Evolutionary conservation across 805 yeast genomes (phyloP).

Genomic region (Yarrowia keelungensis): DNA sequence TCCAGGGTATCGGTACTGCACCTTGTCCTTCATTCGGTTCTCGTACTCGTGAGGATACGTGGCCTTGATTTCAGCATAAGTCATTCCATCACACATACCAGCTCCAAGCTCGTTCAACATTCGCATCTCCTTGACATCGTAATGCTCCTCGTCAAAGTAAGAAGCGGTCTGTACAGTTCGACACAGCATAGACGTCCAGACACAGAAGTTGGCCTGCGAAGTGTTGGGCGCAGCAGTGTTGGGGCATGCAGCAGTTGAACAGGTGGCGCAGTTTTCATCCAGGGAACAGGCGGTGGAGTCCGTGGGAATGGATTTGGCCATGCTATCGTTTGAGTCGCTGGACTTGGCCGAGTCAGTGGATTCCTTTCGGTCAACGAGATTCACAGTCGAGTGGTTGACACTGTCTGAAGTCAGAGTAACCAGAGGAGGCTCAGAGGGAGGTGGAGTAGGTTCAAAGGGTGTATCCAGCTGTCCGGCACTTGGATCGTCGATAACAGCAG

Average conservation of each 20-base stretch:
- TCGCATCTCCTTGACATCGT: slow-evolving; percentile 84
- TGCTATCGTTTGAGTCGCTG: slow-evolving; percentile 9
- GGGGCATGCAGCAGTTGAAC: neutral
- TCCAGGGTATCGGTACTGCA: slow-evolving; percentile 92
- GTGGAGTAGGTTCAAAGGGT: slow-evolving; percentile 10
- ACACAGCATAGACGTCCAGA: slow-evolving; percentile 89
- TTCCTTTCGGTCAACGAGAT: slow-evolving; percentile 10
- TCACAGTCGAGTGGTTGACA: slow-evolving; percentile 11
- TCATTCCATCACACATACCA: slow-evolving; percentile 90
- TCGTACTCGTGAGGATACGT: slow-evolving; percentile 79
- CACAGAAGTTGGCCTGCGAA: slow-evolving; percentile 78
- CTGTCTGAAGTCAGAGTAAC: slow-evolving; percentile 15
- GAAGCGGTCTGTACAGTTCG: slow-evolving; percentile 81
- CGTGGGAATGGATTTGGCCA: slow-evolving; percentile 4
- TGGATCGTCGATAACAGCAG: neutral
- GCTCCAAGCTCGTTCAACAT: slow-evolving; percentile 95
- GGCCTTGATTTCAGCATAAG: slow-evolving; percentile 82
- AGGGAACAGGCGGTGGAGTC: neutral
- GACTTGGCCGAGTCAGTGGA: slow-evolving; percentile 13
- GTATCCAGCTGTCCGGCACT: neutral
- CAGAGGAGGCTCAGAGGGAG: neutral
- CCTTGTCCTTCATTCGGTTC: slow-evolving; percentile 75
- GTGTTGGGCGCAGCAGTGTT: slow-evolving; percentile 44
- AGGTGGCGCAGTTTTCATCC: slow-evolving; percentile 10
- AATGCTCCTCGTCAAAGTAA: slow-evolving; percentile 73